Conservation (phyloP, 805 yeast species). For the Metschnikowia baotianmanensis region DNA sequence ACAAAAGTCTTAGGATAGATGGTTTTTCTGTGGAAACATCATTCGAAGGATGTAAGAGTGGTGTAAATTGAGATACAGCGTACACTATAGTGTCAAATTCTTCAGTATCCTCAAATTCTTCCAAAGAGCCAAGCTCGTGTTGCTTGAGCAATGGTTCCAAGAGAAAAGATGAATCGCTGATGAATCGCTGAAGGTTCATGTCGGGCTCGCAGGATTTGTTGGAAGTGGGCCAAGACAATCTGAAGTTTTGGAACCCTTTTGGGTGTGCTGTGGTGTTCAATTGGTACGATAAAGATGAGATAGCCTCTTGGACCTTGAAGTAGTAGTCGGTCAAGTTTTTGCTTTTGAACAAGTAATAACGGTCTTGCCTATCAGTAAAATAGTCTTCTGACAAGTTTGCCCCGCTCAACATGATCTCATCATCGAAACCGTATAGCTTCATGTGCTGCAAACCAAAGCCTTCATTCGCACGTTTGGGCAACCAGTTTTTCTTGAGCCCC, state of each 20-base stretch:
- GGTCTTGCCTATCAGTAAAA: constrained; percentile 91
- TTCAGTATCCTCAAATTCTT: constrained; percentile 33
- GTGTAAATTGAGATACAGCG: constrained; percentile 90
- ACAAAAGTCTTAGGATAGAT: constrained; percentile 58
- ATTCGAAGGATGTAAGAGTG: constrained; percentile 60
- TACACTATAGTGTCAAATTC: constrained; percentile 65
- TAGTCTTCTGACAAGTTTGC: constrained; percentile 92
- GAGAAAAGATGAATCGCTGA: constrained; percentile 52
- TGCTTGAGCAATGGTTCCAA: constrained; percentile 60
- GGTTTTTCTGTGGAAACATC: constrained; percentile 77
- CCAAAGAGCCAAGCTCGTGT: constrained; percentile 29
- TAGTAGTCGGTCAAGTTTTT: constrained; percentile 66
- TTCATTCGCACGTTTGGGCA: constrained; percentile 87
- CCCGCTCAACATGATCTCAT: constrained; percentile 83
- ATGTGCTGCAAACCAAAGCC: constrained; percentile 94
- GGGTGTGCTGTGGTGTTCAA: constrained; percentile 44
- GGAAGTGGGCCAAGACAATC: constrained; percentile 69
- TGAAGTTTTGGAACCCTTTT: constrained; percentile 44
- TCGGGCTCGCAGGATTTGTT: constrained; percentile 70
- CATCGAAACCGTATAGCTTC: constrained; percentile 94
- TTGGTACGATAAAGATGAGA: constrained; percentile 70
- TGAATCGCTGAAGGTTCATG: constrained; percentile 48
- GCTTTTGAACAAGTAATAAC: constrained; percentile 75
- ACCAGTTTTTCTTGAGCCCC: constrained; percentile 59
- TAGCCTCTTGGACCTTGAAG: constrained; percentile 62